These are phyloP conservation scores for Saccharomycopsis capsularis DNA, from an alignment of 805 yeast species.

Conservation along the genomic window DNA sequence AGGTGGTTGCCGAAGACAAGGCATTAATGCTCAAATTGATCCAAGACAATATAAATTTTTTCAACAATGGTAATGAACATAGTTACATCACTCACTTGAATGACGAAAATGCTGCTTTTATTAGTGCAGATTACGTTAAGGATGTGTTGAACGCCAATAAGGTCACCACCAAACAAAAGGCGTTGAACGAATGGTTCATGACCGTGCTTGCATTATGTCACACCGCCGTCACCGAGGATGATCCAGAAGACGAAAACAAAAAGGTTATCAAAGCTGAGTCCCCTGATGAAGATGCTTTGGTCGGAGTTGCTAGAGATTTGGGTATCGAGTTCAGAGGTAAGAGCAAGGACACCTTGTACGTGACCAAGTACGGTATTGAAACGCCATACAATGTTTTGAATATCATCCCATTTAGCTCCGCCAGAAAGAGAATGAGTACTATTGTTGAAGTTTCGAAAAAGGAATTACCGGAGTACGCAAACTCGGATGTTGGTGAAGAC, in stretches of 20 bases:
- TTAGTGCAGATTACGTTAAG: slow-evolving; percentile 50
- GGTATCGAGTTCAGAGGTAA: slow-evolving; percentile 59
- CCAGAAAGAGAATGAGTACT: slow-evolving; percentile 75
- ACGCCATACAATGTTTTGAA: slow-evolving; percentile 44
- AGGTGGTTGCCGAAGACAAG: slow-evolving; percentile 12
- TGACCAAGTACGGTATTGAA: slow-evolving; percentile 40
- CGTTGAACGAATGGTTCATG: slow-evolving; percentile 52
- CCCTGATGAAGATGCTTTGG: slow-evolving; percentile 79
- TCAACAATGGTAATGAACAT: slow-evolving; percentile 12
- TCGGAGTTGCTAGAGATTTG: slow-evolving; percentile 65
- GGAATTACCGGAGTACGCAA: slow-evolving; percentile 21
- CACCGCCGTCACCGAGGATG: slow-evolving; percentile 59
- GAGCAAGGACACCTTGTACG: slow-evolving; percentile 40
- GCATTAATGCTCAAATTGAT: slow-evolving; percentile 8
- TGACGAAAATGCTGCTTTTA: slow-evolving; percentile 50
- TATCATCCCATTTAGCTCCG: slow-evolving; percentile 57
- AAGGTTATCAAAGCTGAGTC: slow-evolving; percentile 68
- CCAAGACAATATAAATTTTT: slow-evolving; percentile 6
- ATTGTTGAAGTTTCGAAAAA: slow-evolving; percentile 40
- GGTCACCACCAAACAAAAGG: slow-evolving; percentile 32
- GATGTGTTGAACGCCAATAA: slow-evolving; percentile 41
- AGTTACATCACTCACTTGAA: slow-evolving; percentile 39
- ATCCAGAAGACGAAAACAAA: slow-evolving; percentile 29
- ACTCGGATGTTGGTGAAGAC: slow-evolving; percentile 30
- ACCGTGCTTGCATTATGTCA: slow-evolving; percentile 65